Evolutionary conservation across 331 rosid species (phyloP).

Genomic region (Cydonia oblonga): DNA sequence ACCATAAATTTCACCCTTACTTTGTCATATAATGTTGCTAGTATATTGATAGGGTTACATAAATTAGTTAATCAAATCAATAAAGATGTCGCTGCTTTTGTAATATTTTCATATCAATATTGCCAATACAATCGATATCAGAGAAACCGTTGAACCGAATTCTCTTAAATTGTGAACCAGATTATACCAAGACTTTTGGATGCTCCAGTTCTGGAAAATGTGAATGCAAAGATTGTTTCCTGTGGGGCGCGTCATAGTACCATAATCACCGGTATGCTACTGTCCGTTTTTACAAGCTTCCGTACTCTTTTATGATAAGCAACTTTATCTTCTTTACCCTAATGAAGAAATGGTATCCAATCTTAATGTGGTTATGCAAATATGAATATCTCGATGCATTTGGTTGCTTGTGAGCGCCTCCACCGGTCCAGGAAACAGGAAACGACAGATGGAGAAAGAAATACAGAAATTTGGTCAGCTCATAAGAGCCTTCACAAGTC

Average conservation of each 20-base stretch:
- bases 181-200: conserved; percentile 78
- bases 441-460: not conserved
- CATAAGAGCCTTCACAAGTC: not conserved
- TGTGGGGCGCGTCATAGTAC: conserved; percentile 97
- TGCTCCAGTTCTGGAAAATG: conserved; percentile 69
- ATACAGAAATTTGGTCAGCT: not conserved
- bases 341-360: not conserved
- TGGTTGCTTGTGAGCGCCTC: not conserved
- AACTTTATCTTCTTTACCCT: not conserved
- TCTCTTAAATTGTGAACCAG: conserved; percentile 34
- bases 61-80: not conserved
- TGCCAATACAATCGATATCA: not conserved
- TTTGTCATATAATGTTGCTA: not conserved
- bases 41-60: not conserved
- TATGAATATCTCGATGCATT: not conserved
- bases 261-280: conserved; percentile 53
- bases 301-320: not conserved
- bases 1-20: not conserved
- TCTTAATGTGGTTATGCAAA: not conserved
- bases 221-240: conserved; percentile 48
- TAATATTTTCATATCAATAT: too few species aligned
- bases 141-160: conserved; percentile 3
- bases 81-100: not conserved
- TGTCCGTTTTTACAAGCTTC: not conserved
- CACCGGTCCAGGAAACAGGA: not conserved